These are phyloP conservation scores for Calonectria honghensis DNA, from an alignment of 2,329 filamentous ascomycete species.

Conservation along the genomic window DNA sequence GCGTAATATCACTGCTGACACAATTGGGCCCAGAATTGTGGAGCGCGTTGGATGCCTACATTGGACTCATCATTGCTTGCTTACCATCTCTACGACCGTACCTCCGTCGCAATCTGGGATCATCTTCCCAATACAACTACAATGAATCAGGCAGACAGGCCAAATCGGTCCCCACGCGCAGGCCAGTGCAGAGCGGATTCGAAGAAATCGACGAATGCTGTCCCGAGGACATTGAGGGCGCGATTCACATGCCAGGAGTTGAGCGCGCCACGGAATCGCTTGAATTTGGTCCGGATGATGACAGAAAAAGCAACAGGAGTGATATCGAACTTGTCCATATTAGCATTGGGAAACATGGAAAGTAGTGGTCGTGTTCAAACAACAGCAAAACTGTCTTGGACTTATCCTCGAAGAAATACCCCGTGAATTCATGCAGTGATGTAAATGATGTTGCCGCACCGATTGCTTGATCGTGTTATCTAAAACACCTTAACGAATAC, in stretches of 20 bases:
- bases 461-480: background rate
- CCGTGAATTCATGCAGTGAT: too few species aligned
- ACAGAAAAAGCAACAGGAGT: constrained; percentile 1
- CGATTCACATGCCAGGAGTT: background rate
- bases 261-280: background rate
- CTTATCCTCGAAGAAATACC: too few species aligned
- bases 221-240: background rate
- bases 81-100: background rate
- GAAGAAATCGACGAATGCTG: constrained; percentile 17
- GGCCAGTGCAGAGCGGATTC: background rate
- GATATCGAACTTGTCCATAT: constrained; percentile 17
- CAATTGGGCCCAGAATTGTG: background rate
- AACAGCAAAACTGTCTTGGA: background rate
- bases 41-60: constrained; percentile 13
- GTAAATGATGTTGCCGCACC: background rate
- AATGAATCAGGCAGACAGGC: background rate
- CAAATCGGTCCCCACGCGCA: background rate
- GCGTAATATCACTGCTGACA: too few species aligned
- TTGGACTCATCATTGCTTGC: constrained; percentile 15
- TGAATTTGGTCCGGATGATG: constrained; percentile 1
- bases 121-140: constrained; percentile 15
- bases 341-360: background rate
- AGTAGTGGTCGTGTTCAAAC: background rate
- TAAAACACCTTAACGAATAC: background rate
- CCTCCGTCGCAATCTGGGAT: background rate